Percentiles rank a stretch among this genome's conserved stretches.
Evolutionary conservation across 805 yeast species (phyloP).

Genomic region (Jamesozyma rosinii): DNA sequence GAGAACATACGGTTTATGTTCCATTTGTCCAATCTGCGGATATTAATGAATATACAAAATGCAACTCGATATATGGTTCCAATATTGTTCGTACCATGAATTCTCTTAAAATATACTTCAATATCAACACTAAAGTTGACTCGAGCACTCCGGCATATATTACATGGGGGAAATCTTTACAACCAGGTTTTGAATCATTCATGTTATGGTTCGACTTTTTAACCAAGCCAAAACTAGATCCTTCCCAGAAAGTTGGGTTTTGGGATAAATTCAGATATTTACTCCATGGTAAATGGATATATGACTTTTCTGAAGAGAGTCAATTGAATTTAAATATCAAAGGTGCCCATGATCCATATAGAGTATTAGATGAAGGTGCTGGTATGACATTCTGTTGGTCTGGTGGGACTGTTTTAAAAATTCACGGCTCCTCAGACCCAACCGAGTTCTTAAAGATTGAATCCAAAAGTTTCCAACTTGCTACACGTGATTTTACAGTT

Average conservation of each 20-base stretch:
- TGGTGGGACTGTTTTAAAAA: constrained; percentile 39
- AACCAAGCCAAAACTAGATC: constrained; percentile 62
- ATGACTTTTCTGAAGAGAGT: constrained; percentile 36
- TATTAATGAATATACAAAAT: constrained; percentile 24
- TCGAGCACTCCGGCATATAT: constrained; percentile 43
- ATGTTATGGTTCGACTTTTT: constrained; percentile 58
- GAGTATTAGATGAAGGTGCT: constrained; percentile 45
- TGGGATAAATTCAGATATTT: constrained; percentile 60
- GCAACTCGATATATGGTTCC: constrained; percentile 47
- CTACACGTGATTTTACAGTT: constrained; percentile 38
- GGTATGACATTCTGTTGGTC: constrained; percentile 63
- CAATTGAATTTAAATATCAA: constrained; percentile 57
- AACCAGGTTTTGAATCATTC: constrained; percentile 49
- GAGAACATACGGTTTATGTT: constrained; percentile 43
- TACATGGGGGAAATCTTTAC: constrained; percentile 57
- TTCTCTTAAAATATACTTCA: constrained; percentile 48
- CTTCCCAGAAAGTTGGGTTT: constrained; percentile 53
- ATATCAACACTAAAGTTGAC: constrained; percentile 38
- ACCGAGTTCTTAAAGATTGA: constrained; percentile 44
- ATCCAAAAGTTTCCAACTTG: constrained; percentile 49
- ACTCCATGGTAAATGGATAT: constrained; percentile 44
- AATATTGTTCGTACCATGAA: constrained; percentile 55
- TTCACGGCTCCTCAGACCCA: constrained; percentile 44
- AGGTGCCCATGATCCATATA: constrained; percentile 51
- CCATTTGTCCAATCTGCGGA: constrained; percentile 48